phyloP scores from a whole-genome alignment of 805 yeast genomes.

The Ogataea haglerorum region DNA sequence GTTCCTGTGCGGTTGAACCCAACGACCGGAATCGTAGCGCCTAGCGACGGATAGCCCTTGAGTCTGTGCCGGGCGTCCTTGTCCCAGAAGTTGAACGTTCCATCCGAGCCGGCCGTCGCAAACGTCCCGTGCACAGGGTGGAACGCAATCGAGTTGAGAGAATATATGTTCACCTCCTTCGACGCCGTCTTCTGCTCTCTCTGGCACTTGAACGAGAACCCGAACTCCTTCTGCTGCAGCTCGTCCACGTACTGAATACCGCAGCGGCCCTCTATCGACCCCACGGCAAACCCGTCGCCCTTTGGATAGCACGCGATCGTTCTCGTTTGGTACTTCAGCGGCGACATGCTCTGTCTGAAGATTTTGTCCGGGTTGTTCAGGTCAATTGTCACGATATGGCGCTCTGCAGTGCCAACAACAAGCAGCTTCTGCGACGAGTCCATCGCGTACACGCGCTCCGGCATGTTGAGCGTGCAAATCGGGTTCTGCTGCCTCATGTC shows the following conservation, averaged over 20 bases:
- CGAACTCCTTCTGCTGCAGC: slow-evolving; percentile 61
- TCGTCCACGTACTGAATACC: slow-evolving; percentile 91
- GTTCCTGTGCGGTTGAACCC: slow-evolving; percentile 81
- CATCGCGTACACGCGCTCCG: slow-evolving; percentile 90
- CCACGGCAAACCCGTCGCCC: slow-evolving; percentile 90
- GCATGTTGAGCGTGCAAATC: slow-evolving; percentile 73
- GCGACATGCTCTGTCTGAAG: slow-evolving; percentile 69
- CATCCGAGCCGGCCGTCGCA: slow-evolving; percentile 93
- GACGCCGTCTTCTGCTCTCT: slow-evolving; percentile 59
- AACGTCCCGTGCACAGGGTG: slow-evolving; percentile 91
- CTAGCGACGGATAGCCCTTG: slow-evolving; percentile 69
- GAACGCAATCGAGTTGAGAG: slow-evolving; percentile 77
- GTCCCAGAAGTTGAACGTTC: slow-evolving; percentile 94
- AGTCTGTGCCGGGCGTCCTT: slow-evolving; percentile 86
- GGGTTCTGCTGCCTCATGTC: slow-evolving; percentile 85
- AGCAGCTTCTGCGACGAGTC: slow-evolving; percentile 75
- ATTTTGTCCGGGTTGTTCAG: slow-evolving; percentile 79
- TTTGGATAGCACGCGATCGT: slow-evolving; percentile 80
- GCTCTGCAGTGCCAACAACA: slow-evolving; percentile 93
- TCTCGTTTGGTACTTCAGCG: slow-evolving; percentile 88
- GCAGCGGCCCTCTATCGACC: slow-evolving; percentile 93
- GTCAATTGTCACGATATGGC: slow-evolving; percentile 74
- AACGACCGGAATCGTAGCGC: slow-evolving; percentile 67
- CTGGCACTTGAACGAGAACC: slow-evolving; percentile 94
- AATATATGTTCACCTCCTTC: slow-evolving; percentile 65